These are phyloP conservation scores for Arxiozyma bovina DNA, from an alignment of 1,139 yeast genomes.

Conservation along the genomic window DNA sequence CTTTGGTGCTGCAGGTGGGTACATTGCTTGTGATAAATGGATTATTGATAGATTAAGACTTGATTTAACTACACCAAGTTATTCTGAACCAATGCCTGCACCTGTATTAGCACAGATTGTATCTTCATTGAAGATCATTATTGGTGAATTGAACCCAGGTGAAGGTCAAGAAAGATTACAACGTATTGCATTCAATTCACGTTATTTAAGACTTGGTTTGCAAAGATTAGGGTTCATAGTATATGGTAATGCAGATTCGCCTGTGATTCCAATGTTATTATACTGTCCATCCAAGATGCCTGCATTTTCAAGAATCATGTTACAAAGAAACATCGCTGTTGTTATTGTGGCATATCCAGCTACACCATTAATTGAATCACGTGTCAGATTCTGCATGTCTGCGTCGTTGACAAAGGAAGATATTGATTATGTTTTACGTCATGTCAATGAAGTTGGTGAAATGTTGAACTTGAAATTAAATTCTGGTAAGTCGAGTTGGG, in stretches of 20 bases:
- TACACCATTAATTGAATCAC: conserved; percentile 80
- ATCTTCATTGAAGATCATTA: conserved; percentile 68
- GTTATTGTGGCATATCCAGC: conserved; percentile 98
- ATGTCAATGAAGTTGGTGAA: conserved; percentile 75
- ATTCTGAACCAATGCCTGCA: conserved; percentile 82
- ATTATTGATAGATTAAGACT: conserved; percentile 68
- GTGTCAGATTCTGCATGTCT: conserved; percentile 89
- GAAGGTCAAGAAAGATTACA: conserved; percentile 88
- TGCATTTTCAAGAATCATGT: conserved; percentile 74
- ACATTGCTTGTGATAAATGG: conserved; percentile 64
- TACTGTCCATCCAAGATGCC: conserved; percentile 94
- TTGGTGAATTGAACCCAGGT: conserved; percentile 79
- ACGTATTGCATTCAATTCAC: conserved; percentile 89
- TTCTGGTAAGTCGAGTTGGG: conserved; percentile 65
- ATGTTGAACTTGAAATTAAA: conserved; percentile 64
- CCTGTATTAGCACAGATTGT: conserved; percentile 86
- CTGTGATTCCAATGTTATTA: conserved; percentile 81
- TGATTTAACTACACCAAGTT: conserved; percentile 62
- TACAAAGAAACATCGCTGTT: conserved; percentile 75
- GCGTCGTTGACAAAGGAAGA: conserved; percentile 90
- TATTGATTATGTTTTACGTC: conserved; percentile 68
- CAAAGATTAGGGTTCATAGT: conserved; percentile 89
- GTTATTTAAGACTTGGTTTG: conserved; percentile 83
- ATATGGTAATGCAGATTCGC: conserved; percentile 93
- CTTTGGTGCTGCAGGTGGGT: conserved; percentile 98